Conservation (phyloP, 257 asterid genomes). For the Primulina huaijiensis region DNA sequence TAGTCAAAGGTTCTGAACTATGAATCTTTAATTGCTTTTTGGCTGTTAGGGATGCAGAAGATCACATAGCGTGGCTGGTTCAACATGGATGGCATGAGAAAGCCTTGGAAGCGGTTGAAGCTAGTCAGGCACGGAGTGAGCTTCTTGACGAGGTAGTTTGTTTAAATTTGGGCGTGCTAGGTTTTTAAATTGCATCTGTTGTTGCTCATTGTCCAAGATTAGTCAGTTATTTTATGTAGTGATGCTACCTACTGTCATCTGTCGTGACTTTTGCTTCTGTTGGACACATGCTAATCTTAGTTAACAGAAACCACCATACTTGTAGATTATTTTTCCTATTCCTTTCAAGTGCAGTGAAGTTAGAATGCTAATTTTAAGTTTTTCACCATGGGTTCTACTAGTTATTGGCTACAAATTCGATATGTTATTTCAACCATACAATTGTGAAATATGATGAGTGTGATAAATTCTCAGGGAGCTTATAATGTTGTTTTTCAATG, state of each 20-base stretch:
- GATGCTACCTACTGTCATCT: slow-evolving; percentile 1
- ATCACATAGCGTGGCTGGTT: slow-evolving; percentile 97
- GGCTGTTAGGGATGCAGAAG: slow-evolving; percentile 88
- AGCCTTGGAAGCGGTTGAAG: slow-evolving; percentile 98
- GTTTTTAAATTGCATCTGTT: slow-evolving; percentile 1
- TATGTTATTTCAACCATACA: not conserved
- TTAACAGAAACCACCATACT: not conserved
- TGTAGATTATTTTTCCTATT: not conserved
- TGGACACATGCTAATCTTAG: not conserved
- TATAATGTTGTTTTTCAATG: too few relatives aligned
- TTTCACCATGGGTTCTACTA: not conserved
- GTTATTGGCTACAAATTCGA: not conserved
- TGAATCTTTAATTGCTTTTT: slow-evolving; percentile 23
- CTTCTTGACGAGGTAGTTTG: slow-evolving; percentile 82
- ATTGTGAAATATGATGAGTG: slow-evolving; percentile 1
- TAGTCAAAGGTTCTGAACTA: slow-evolving; percentile 18
- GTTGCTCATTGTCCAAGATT: slow-evolving; percentile 5
- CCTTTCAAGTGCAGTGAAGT: slow-evolving; percentile 7
- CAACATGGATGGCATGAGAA: slow-evolving; percentile 93
- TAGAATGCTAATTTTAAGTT: not conserved
- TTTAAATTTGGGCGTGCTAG: slow-evolving; percentile 10
- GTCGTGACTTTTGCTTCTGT: not conserved
- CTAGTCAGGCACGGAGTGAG: slow-evolving; percentile 93
- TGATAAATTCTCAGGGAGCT: not conserved
- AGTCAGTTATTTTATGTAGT: slow-evolving; percentile 17